Evolutionary conservation across 257 asterid genomes (phyloP).

Genomic region (Galeopsis tetrahit): DNA sequence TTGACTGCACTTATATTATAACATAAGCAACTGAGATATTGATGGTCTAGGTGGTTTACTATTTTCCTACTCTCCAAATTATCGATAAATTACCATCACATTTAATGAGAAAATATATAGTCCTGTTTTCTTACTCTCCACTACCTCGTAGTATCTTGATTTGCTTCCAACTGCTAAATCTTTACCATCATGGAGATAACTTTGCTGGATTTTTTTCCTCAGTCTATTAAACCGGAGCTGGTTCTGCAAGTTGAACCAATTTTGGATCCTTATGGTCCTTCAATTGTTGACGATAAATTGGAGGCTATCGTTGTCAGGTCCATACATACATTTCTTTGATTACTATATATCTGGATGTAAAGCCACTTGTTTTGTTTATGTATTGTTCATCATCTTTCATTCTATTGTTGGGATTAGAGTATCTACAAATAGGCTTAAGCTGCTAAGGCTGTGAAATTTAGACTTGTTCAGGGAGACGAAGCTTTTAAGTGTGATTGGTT

Average conservation of each 20-base stretch:
- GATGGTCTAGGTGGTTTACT: constrained; percentile 11
- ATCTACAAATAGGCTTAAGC: not conserved
- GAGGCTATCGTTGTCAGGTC: constrained; percentile 96
- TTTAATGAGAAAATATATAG: constrained; percentile 28
- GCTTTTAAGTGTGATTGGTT: not conserved
- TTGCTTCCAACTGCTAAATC: not conserved
- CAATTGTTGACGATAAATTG: constrained; percentile 74
- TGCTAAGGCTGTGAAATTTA: not conserved
- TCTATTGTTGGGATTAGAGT: not conserved
- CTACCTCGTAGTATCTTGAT: constrained; percentile 10
- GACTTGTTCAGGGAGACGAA: not conserved
- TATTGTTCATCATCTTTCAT: not conserved
- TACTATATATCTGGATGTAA: not conserved
- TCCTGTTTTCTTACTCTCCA: constrained; percentile 17
- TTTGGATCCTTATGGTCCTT: constrained; percentile 91
- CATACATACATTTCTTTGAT: not conserved
- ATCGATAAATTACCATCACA: constrained; percentile 22
- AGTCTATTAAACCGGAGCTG: constrained; percentile 82
- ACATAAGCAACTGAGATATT: not conserved
- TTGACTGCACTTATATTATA: constrained; percentile 13
- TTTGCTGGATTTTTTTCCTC: constrained; percentile 32
- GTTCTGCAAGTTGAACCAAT: constrained; percentile 77
- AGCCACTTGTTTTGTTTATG: not conserved
- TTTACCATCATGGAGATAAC: constrained; percentile 32
- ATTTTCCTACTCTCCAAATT: not conserved